Evolutionary conservation across 306 rosid species (phyloP), one percentile per base, ranked within the genome.

Genomic region (Cucurbita ficifolia): DNA sequence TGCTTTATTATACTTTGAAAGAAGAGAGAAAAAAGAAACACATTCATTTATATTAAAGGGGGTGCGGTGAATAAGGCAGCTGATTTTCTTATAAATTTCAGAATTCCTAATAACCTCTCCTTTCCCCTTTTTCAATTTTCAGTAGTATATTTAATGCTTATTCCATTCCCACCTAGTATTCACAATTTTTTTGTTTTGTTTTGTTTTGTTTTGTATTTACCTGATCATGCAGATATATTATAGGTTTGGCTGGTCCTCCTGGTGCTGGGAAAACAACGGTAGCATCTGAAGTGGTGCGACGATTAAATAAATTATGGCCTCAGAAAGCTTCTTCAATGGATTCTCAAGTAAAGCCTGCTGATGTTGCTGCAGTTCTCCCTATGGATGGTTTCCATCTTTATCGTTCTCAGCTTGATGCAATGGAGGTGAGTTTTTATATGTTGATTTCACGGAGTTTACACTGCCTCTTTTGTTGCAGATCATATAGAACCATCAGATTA

Each of bases 371-470:
- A 3, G 87, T 86, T 79, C 42, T 94, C 79, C 95, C 98, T 61
- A 89, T 94, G 97, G 98, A 90, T 72, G 98, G 98, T 16, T 94
- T 90, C 81, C 96, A 90, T 84, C 92, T 87, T 70, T 90, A 94
- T 79, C 89, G 91, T 76, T 89, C 83, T 75, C 92, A 90, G 81
- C 87, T 94, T 73, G 98, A 89, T 84, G 89, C 87, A 38, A 87
- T 94, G 97, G 89, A 90, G 96, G 98, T 94, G 58, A 62, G 84
- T 24, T 56, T 46, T 72, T 46, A 53, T 82, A 77, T 33, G 68
- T 19, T 9, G 67, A 53, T 65, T 60, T 75, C 65, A 67, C 21
- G 29, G 53, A 69, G 45, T 42, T 78, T 75, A 79, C 79, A 10
- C 68, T 70, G 78, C 24, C 65, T 38, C 53, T 53, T 60, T 18